A percentile compares a stretch with the other conserved stretches of the same genome.
phyloP scores from a whole-genome alignment of 2,329 filamentous ascomycete genomes.

The Fusarium veterinarium region DNA sequence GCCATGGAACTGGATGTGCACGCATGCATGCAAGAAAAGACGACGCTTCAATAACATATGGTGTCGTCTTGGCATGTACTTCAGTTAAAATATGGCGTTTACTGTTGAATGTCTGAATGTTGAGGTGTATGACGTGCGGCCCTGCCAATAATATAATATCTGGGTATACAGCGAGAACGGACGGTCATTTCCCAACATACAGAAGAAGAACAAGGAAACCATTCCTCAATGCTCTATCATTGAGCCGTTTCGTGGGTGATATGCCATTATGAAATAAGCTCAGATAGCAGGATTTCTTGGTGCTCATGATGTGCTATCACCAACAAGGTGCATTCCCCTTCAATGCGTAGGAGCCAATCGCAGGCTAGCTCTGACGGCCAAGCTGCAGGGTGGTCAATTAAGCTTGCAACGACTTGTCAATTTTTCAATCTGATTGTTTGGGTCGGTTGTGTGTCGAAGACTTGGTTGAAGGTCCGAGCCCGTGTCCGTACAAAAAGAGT shows the following conservation, averaged over 20 bases:
- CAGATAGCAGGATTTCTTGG: background rate
- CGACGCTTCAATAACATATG: background rate
- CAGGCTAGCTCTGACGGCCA: background rate
- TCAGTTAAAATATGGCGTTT: background rate
- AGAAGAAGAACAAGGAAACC: background rate
- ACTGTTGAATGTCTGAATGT: background rate
- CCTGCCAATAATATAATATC: background rate
- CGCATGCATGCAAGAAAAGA: conserved; percentile 4
- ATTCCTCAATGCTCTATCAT: background rate
- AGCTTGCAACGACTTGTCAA: background rate
- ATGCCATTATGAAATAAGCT: background rate
- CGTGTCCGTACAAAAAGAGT: background rate
- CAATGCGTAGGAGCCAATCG: background rate
- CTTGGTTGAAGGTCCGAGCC: background rate
- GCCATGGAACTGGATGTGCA: conserved; percentile 19
- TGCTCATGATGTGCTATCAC: background rate
- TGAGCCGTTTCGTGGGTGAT: background rate
- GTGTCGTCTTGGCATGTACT: background rate
- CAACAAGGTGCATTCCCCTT: background rate
- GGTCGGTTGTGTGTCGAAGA: background rate
- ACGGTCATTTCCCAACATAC: background rate
- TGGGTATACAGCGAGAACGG: background rate
- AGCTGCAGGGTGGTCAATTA: background rate
- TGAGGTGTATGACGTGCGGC: background rate
- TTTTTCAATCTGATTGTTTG: background rate